Base-by-base conservation (phyloP, 2,329 filamentous ascomycete species). In the Escovopsis sp. region DNA sequence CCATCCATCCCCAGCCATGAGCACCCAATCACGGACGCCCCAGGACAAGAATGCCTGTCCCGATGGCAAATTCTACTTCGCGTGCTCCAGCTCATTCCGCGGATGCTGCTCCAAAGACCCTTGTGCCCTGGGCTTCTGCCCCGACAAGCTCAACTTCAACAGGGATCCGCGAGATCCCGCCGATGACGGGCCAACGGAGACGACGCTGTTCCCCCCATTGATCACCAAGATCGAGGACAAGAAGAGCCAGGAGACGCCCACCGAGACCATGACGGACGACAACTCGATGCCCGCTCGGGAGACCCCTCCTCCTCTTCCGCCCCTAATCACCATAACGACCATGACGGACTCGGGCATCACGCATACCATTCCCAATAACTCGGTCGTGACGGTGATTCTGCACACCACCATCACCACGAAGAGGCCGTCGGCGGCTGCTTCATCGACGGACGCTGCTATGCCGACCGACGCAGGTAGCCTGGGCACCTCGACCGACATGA, bases 31-130 rank as follows among this genome's bases (percentile, higher is more conserved):
- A 16, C 24, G 24, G 16, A 8, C 31, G 12, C 29, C 20, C n/a
- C 40, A 20, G 25, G 37, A 41, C 27, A 39, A 34, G 29, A 45
- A 13, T 11, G 38, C 40, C 38, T 67, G 66, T 38, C 45, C 53
- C 7, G 4, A 43, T 7, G 57, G 55, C 43, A 48, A 47, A 15
- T 29, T 39, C 27, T 68, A 57, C 46, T 70, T 65, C 47, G 39
- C 45, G 20, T 72, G 67, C 12, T 34, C 40, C 38, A 62, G 54
- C 47, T 46, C 47, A 29, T 70, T 65, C 47, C 43, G 39, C 3
- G 69, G 66, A 14, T 74, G 71, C 48, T 74, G 70, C 50, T 51
- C 55, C 12, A 51, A 59, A 12, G 52, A 70, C 45, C 61, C 68
- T 13, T 74, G 71, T 49, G 42, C 46, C 4, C 39, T 53, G 38